Percentiles rank a stretch among this genome's conserved stretches.
These are phyloP conservation scores for Basidiobolus meristosporus DNA, from an alignment of 371 early-diverging fungal species.

Conservation along the genomic window DNA sequence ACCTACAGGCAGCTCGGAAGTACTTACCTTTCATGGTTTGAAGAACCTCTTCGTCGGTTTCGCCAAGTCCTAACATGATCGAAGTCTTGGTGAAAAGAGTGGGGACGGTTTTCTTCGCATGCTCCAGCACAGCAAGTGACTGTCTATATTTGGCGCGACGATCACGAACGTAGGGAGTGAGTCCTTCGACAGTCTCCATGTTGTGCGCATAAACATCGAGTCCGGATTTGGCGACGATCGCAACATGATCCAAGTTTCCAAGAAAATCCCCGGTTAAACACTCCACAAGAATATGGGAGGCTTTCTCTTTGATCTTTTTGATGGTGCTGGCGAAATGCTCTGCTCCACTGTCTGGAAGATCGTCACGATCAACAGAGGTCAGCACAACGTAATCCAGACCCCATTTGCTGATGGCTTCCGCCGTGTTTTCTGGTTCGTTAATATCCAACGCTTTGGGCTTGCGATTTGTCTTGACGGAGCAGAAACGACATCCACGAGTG, in stretches of 20 bases:
- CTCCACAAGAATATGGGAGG: slow-evolving; percentile 87
- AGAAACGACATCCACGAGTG: slow-evolving; percentile 95
- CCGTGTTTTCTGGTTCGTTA: slow-evolving; percentile 86
- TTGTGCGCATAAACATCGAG: slow-evolving; percentile 97
- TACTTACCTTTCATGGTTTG: slow-evolving; percentile 62
- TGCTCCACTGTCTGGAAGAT: slow-evolving; percentile 84
- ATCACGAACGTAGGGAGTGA: slow-evolving; percentile 86
- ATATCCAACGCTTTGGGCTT: slow-evolving; percentile 77
- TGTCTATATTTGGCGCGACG: slow-evolving; percentile 86
- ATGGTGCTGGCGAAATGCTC: slow-evolving; percentile 89
- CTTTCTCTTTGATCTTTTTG: slow-evolving; percentile 58
- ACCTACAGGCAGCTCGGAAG: too few relatives aligned
- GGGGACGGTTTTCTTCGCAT: slow-evolving; percentile 66
- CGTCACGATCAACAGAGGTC: slow-evolving; percentile 95
- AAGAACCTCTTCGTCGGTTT: slow-evolving; percentile 82
- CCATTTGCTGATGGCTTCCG: slow-evolving; percentile 89
- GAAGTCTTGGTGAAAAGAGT: slow-evolving; percentile 84
- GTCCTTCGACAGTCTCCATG: slow-evolving; percentile 87
- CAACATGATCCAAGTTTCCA: slow-evolving; percentile 60
- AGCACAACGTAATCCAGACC: slow-evolving; percentile 93
- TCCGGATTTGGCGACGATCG: slow-evolving; percentile 69
- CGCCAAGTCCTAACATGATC: slow-evolving; percentile 95
- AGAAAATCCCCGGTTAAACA: slow-evolving; percentile 91
- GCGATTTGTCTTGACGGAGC: slow-evolving; percentile 91
- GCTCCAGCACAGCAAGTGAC: slow-evolving; percentile 69